Evolutionary conservation across 2,329 filamentous ascomycete species (phyloP), one percentile per base, ranked within the genome.

Genomic region (Aspergillus oerlinghausenensis): DNA sequence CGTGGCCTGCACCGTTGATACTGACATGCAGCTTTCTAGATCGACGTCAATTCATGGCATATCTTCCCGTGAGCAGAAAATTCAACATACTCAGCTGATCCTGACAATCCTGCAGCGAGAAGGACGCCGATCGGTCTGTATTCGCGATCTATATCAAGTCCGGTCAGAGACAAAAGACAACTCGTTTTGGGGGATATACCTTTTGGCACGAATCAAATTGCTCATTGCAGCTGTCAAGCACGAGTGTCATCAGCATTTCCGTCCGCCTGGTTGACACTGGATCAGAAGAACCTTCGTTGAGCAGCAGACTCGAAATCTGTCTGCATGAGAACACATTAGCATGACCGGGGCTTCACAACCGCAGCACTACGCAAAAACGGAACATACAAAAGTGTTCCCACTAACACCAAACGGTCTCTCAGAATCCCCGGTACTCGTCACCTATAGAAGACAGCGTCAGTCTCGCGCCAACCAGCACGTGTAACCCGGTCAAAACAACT

Each of bases 361-460:
- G 25, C 25, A 38, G 9, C 3, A 19, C 7, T 10, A 21, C 21
- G 23, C 7, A 52, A 10, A 29, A 29, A 9, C 3, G 6, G 6
- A 38, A 59, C 56, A 28, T 49, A 67, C 64, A 55, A 67, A 67
- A 9, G 62, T 63, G 55, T 66, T 54, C n/a, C 64, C 64, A 17
- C 63, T 55, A 25, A 67, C 65, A 4, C 52, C 57, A 55, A 55
- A 67, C n/a, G 64, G 65, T 35, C 64, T 59, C 29, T 58, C 55
- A 2, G 56, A 6, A 48, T 66, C 55, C 3, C 60, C 63, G 2
- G 64, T 65, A 19, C 58, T 25, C 2, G 52, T 63, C 43, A 67
- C 59, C 61, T 57, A 52, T n/a, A 45, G 26, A 40, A 35, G 51
- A 38, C 32, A n/a, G 8, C 26, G n/a, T 45, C 32, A 55, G 21